Evolutionary conservation across 306 rosid genomes (phyloP), one percentile per base, ranked within the genome.

Genomic region (Rosa persica): DNA sequence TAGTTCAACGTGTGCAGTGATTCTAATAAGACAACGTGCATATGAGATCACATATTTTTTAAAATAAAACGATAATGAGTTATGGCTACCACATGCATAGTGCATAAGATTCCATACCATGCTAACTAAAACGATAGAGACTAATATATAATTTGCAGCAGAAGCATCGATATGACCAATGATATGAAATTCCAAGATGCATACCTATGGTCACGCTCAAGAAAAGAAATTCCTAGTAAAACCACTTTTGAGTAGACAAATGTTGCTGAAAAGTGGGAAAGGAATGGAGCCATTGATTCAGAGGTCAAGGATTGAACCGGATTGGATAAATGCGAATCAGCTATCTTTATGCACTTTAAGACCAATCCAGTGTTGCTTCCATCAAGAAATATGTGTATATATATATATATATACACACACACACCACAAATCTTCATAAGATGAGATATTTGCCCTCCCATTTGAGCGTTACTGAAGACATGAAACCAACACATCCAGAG

Each of bases 201-300:
- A 77, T 90, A 94, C 98, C 98, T 90, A 81, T 74, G 94, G 82
- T 83, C 92, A 46, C 86, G 90, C 85, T 95, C 98, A 52, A 89
- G 87, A 84, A 92, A 88, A 67, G 97, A 92, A 77, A 91, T 85
- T 86, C 97, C 98, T 57, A 92, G 75, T 0, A 79, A 79, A 62
- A 92, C 58, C 67, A 92, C 89, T 89, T 86, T 88, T 73, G 97
- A 90, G 84, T 89, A 89, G 82, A 87, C 88, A 88, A 86, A 83
- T 22, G 89, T 70, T 77, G 98, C 95, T 51, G 97, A 86, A 86
- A 91, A 89, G 78, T 78, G 46, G 44, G 68, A 72, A 46, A 22
- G 89, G 43, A 88, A 80, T 60, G 85, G 51, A 73, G 76, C 72
- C 70, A 77, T 79, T 72, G 90, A 78, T 81, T 88, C 89, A 82